Evolutionary conservation across 805 yeast species (phyloP).

Genomic region (Kuraishia molischiana): DNA sequence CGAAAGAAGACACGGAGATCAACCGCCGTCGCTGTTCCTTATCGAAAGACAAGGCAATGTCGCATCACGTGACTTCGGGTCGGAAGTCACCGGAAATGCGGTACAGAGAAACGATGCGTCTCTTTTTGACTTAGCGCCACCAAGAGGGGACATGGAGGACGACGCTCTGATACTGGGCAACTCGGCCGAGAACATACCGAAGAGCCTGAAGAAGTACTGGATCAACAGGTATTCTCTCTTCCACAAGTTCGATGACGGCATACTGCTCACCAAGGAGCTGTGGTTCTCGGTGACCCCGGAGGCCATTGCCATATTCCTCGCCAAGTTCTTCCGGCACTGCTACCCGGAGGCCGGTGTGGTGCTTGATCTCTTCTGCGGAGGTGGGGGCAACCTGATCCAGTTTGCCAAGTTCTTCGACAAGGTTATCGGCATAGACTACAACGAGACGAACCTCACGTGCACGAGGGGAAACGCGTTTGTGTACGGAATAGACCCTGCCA

Average conservation of each 20-base stretch:
- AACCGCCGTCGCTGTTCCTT: too few relatives aligned
- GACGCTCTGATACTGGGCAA: background rate
- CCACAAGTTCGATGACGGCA: constrained; percentile 54
- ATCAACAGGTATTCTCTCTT: constrained; percentile 50
- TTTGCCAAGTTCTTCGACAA: constrained; percentile 44
- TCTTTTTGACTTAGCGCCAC: background rate
- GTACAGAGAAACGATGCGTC: background rate
- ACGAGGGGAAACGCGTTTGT: constrained; percentile 55
- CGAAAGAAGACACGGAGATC: too few relatives aligned
- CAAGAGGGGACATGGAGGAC: background rate
- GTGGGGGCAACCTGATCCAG: constrained; percentile 80
- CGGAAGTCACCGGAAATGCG: background rate
- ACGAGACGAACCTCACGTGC: constrained; percentile 52
- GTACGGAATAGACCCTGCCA: constrained; percentile 41
- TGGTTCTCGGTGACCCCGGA: constrained; percentile 93
- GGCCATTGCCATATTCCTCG: constrained; percentile 47
- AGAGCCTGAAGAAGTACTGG: constrained; percentile 47
- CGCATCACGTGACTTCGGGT: too few relatives aligned
- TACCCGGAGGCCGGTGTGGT: constrained; percentile 37
- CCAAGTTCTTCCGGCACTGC: constrained; percentile 41
- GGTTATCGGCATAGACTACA: constrained; percentile 57
- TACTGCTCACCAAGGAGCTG: constrained; percentile 58
- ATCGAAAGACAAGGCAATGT: too few relatives aligned
- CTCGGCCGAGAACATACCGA: constrained; percentile 24
- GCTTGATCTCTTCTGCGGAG: constrained; percentile 76